Percentiles rank a stretch among this genome's conserved stretches.
These are phyloP conservation scores for Conidiobolus incongruus DNA, from an alignment of 371 early-diverging fungal genomes.

Conservation along the genomic window DNA sequence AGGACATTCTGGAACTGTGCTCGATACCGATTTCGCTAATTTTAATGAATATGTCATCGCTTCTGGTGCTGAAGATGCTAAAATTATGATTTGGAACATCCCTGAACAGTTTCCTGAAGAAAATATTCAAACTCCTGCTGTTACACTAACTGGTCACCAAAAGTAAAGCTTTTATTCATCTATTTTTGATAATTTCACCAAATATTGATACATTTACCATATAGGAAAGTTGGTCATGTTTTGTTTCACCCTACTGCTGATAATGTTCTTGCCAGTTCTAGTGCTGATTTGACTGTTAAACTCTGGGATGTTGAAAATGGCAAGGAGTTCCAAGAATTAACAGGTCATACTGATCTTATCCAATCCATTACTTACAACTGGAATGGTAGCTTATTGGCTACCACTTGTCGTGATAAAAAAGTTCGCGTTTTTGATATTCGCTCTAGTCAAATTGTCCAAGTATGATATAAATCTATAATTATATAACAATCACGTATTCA, in stretches of 20 bases:
- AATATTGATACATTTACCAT: neutral
- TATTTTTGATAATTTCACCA: neutral
- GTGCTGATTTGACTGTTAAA: slow-evolving; percentile 80
- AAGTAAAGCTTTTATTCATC: slow-evolving; percentile 13
- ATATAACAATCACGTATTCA: slow-evolving; percentile 7
- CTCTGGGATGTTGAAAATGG: slow-evolving; percentile 95
- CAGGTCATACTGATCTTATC: slow-evolving; percentile 79
- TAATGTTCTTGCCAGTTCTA: slow-evolving; percentile 72
- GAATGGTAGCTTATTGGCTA: slow-evolving; percentile 66
- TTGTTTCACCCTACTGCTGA: slow-evolving; percentile 90
- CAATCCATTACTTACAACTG: slow-evolving; percentile 79
- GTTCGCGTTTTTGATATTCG: slow-evolving; percentile 85
- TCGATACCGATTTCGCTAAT: slow-evolving; percentile 94
- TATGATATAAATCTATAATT: slow-evolving; percentile 7
- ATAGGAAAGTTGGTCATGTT: slow-evolving; percentile 86
- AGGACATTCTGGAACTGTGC: slow-evolving; percentile 83
- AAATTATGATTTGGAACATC: slow-evolving; percentile 87
- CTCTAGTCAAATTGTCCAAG: slow-evolving; percentile 49
- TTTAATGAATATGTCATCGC: slow-evolving; percentile 86
- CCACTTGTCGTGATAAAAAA: slow-evolving; percentile 90
- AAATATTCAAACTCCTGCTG: slow-evolving; percentile 32
- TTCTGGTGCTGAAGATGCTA: slow-evolving; percentile 84
- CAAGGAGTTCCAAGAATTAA: slow-evolving; percentile 58
- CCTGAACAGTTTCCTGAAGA: slow-evolving; percentile 56
- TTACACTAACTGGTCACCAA: slow-evolving; percentile 35